Evolutionary conservation across 1,139 yeast genomes (phyloP), one percentile per base, ranked within the genome.

Genomic region (Sugiyamaella neomexicana): DNA sequence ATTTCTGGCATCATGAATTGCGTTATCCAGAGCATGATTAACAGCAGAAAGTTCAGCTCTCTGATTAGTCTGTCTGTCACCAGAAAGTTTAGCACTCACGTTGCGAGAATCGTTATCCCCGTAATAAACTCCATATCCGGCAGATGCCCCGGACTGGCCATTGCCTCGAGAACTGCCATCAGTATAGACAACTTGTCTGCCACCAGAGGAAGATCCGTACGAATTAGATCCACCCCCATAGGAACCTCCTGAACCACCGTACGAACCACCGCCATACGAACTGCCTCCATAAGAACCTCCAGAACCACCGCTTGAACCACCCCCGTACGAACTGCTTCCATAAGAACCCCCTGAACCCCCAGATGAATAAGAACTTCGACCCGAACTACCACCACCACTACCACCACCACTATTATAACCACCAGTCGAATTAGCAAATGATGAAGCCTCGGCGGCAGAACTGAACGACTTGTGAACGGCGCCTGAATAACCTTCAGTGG

Each of bases 21-120:
- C 75, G 8, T 66, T 62, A 7, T 68, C 65, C 52, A 86, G 67
- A 0, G 95, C 95, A 46, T 75, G 76, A 5, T 71, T 67, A 23
- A 87, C 75, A 0, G 95, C 97, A 16, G 73, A 67, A 17, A 90
- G 75, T 68, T 91, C 97, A 1, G 95, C 95, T 45, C 90, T 73
- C 62, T 87, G 91, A 64, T 89, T 91, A 0, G 96, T 89, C 41
- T 84, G 88, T 5, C 69, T 70, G 1, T 72, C 78, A 1, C 72
- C 73, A 1, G 52, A 52, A 34, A 85, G 72, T 0, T 83, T 81
- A 27, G 74, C 80, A 1, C 82, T 75, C 2, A 75, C 72, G 66
- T 86, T 86, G 44, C 85, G 72, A 2, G 73, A 57, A 64, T 85
- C 87, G 17, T 68, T 67, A 0, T 65, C 69, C 0, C 89, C 91